Percentiles rank a stretch among this genome's conserved stretches.
Conservation (phyloP, 306 rosid genomes). For the Cucumis sativus region Cucumber_9930_V3 NC_026657.2:10730001-10730500, state of each 20-base stretch:
- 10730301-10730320: neutral
- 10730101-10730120: neutral
- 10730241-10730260: constrained; percentile 4
- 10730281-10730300: neutral
- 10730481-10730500: too few species aligned
- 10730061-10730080: too few species aligned
- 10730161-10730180: neutral
- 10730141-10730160: neutral
- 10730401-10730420: neutral
- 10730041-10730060: too few species aligned
- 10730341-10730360: neutral
- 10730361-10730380: neutral
- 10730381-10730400: neutral
- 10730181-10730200: neutral
- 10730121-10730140: neutral
- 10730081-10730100: neutral
- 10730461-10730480: neutral
- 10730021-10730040: too few species aligned
- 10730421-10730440: neutral
- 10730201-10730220: neutral
- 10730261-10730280: neutral
- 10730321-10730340: neutral
- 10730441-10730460: neutral
- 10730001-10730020: too few species aligned
- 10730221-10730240: neutral